Evolutionary conservation across 2,329 filamentous ascomycete genomes (phyloP).

Genomic region (Lachnellula willkommii): DNA sequence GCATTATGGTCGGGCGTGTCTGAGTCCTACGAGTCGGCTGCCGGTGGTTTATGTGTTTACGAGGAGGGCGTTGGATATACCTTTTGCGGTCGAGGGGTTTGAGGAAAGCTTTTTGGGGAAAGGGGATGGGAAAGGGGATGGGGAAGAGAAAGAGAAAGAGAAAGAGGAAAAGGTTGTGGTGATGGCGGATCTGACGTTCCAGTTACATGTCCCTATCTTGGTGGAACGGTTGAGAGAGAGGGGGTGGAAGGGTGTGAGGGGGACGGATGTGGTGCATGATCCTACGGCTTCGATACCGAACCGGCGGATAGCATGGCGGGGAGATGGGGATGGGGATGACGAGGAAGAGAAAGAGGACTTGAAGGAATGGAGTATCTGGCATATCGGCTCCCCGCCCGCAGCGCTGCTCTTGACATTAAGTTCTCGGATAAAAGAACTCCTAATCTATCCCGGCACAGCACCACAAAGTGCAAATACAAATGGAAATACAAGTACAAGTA

Average conservation of each 20-base stretch:
- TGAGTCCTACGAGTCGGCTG: constrained; percentile 81
- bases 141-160: constrained; percentile 35
- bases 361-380: constrained; percentile 61
- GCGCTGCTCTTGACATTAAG: constrained; percentile 83
- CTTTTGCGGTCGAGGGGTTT: constrained; percentile 54
- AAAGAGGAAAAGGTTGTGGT: constrained; percentile 62
- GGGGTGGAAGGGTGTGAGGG: constrained; percentile 67
- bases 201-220: constrained; percentile 63
- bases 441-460: constrained; percentile 63
- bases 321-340: constrained; percentile 36
- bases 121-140: constrained; percentile 35
- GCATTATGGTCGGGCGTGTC: constrained; percentile 87
- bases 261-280: constrained; percentile 69
- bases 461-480: constrained; percentile 31
- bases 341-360: constrained; percentile 36
- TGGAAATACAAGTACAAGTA: background rate
- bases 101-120: constrained; percentile 51
- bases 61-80: constrained; percentile 59
- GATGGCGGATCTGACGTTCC: constrained; percentile 86
- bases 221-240: constrained; percentile 45
- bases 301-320: constrained; percentile 55
- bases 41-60: constrained; percentile 93
- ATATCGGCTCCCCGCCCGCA: constrained; percentile 76
- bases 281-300: constrained; percentile 81
- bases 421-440: constrained; percentile 71